These are phyloP conservation scores for Microstroma glucosiphilum DNA, from an alignment of 1,284 basidiomycete genomes.

Conservation along the genomic window DNA sequence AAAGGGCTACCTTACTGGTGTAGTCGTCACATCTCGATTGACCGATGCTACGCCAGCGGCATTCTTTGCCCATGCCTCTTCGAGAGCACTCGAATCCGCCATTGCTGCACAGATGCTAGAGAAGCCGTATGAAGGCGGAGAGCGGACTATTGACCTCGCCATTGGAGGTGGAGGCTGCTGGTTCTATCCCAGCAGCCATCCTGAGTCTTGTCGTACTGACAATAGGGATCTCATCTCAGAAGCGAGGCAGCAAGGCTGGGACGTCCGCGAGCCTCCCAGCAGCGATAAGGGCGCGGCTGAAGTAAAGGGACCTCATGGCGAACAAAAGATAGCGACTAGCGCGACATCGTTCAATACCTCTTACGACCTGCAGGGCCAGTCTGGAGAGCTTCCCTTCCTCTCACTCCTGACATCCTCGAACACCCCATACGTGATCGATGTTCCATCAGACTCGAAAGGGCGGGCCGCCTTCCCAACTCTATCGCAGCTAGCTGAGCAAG, in stretches of 20 bases:
- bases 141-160: constrained; percentile 43
- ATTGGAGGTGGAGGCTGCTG: constrained; percentile 51
- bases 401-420: constrained; percentile 32
- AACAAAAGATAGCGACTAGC: constrained; percentile 10
- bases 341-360: constrained; percentile 11
- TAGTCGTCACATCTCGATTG: constrained; percentile 49
- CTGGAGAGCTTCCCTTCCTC: constrained; percentile 28
- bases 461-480: constrained; percentile 11
- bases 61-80: constrained; percentile 49
- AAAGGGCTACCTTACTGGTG: constrained; percentile 48
- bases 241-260: constrained; percentile 33
- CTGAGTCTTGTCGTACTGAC: constrained; percentile 45
- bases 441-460: constrained; percentile 2
- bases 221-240: constrained; percentile 39
- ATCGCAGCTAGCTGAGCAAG: constrained; percentile 24
- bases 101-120: constrained; percentile 23
- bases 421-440: constrained; percentile 47
- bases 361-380: constrained; percentile 12
- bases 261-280: constrained; percentile 16
- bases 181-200: constrained; percentile 46
- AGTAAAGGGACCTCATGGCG: not conserved
- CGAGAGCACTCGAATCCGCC: constrained; percentile 22
- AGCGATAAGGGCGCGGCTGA: too few species aligned
- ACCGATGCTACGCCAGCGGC: constrained; percentile 49
- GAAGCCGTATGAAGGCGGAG: not conserved